Base-by-base conservation (phyloP, 257 asterid genomes). In the Gentiana macrophylla region DNA sequence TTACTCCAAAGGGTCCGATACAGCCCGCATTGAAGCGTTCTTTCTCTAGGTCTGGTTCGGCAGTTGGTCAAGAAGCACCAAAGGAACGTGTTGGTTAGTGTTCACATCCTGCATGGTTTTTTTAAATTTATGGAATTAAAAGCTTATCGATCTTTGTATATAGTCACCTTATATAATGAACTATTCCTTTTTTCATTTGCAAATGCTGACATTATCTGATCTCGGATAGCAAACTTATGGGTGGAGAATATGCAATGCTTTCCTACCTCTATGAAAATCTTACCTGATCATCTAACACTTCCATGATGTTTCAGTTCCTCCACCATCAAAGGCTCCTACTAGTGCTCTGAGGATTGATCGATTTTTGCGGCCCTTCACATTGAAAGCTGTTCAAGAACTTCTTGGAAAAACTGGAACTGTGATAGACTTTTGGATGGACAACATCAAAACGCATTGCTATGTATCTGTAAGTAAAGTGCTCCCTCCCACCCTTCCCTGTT, bases 391-490 rank as follows among this genome's bases (percentile, higher is more conserved):
- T 58, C 95, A 85, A 67, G 97, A 80, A 53, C 86, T 88, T 66
- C 82, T 88, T 3, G 91, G 91, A 15, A 88, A 73, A 75, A 82
- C 77, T 12, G 97, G 97, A 44, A 72, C 76, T 12, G 81, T 82
- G 57, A 71, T 80, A 54, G 65, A 70, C 64, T 88, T 88, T 75
- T 88, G 97, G 97, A 88, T 88, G 97, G 97, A 88, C 64, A 78
- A 75, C 63, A 88, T 88, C 60, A 88, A 88, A 79, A 88, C 95
- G 12, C 97, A 88, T 76, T 88, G 97, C 75, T 84, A 79, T 72
- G 91, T 85, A 62, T 73, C 97, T 1, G 97, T 89, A 73, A 72
- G 91, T 72, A 15, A 13, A 24, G 33, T 13, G 49, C 46, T 52
- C 72, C 35, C 63, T 62, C 53, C 13, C 62, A 47, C 41, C 8